Conservation (phyloP, 2,329 filamentous ascomycete genomes). For the Dactylellina haptotyla region DNA sequence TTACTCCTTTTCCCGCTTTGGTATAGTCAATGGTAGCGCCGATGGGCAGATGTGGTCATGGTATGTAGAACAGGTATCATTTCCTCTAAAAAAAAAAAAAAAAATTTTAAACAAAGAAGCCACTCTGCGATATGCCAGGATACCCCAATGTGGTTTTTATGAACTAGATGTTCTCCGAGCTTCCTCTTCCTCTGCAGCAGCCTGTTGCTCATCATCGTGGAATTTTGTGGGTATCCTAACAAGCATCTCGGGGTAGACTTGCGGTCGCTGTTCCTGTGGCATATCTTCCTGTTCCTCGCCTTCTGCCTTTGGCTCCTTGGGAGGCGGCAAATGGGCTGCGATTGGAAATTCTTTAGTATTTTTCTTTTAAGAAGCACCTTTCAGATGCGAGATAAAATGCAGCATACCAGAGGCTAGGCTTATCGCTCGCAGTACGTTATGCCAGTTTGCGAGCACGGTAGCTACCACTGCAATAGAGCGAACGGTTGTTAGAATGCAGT, state of each 20-base stretch:
- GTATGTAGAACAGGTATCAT: too few species aligned
- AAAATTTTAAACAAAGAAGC: too few species aligned
- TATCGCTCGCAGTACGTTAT: slow-evolving; percentile 84
- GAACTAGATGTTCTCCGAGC: background rate
- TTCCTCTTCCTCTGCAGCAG: slow-evolving; percentile 16
- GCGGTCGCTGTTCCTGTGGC: slow-evolving; percentile 58
- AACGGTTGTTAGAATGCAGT: too few species aligned
- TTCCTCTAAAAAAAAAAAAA: too few species aligned
- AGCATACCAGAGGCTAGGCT: slow-evolving; percentile 80
- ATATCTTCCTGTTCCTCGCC: slow-evolving; percentile 62
- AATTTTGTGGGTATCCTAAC: slow-evolving; percentile 74
- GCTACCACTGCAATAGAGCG: slow-evolving; percentile 81
- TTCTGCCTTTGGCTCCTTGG: slow-evolving; percentile 62
- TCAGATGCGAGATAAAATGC: slow-evolving; percentile 60
- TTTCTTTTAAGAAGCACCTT: slow-evolving; percentile 47
- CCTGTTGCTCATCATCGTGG: slow-evolving; percentile 44
- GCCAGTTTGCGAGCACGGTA: slow-evolving; percentile 86
- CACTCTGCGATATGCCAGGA: too few species aligned
- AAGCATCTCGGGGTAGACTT: slow-evolving; percentile 75
- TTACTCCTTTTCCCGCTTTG: too few species aligned
- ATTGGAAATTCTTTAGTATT: background rate
- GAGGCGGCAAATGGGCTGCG: slow-evolving; percentile 75
- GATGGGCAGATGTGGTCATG: too few species aligned
- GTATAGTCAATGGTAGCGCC: too few species aligned
- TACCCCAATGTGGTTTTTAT: too few species aligned